Conservation (phyloP, 2,329 filamentous ascomycete species). For the Paracoccidioides brasiliensis region DNA sequence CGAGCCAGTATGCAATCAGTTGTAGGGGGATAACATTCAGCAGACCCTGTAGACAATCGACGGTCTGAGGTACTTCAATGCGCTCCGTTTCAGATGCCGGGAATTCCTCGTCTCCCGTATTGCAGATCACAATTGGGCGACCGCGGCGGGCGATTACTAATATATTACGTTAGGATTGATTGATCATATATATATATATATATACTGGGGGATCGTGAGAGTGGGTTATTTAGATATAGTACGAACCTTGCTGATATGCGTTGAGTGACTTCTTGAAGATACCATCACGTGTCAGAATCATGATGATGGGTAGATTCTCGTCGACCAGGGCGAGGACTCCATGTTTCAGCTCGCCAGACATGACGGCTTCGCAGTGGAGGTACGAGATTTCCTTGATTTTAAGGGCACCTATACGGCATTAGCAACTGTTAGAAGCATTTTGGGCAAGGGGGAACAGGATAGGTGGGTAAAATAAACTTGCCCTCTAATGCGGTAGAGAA, state of each 20-base stretch:
- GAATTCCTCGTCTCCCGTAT: slow-evolving; percentile 80
- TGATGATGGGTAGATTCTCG: slow-evolving; percentile 97
- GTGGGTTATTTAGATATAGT: slow-evolving; percentile 6
- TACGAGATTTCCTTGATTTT: slow-evolving; percentile 99
- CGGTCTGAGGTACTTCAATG: slow-evolving; percentile 93
- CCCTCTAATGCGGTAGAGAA: slow-evolving; percentile 93
- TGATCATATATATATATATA: not conserved
- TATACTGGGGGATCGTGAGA: not conserved
- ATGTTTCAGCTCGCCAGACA: slow-evolving; percentile 99
- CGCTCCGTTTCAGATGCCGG: slow-evolving; percentile 77
- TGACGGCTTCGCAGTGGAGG: slow-evolving; percentile 98
- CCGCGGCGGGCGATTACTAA: slow-evolving; percentile 86
- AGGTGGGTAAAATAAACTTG: slow-evolving; percentile 18
- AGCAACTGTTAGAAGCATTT: slow-evolving; percentile 7
- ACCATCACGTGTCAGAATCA: slow-evolving; percentile 93
- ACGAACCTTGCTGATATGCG: slow-evolving; percentile 86
- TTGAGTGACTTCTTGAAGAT: slow-evolving; percentile 99
- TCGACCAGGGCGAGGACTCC: slow-evolving; percentile 94
- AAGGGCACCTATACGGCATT: slow-evolving; percentile 49
- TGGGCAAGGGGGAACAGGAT: not conserved
- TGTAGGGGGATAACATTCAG: slow-evolving; percentile 96
- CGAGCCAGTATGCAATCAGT: slow-evolving; percentile 97
- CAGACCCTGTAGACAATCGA: slow-evolving; percentile 89
- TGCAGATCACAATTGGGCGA: slow-evolving; percentile 98
- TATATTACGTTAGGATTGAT: slow-evolving; percentile 16